phyloP scores from a whole-genome alignment of 2,329 filamentous ascomycete species.

The Hypoxylon sp. region DNA sequence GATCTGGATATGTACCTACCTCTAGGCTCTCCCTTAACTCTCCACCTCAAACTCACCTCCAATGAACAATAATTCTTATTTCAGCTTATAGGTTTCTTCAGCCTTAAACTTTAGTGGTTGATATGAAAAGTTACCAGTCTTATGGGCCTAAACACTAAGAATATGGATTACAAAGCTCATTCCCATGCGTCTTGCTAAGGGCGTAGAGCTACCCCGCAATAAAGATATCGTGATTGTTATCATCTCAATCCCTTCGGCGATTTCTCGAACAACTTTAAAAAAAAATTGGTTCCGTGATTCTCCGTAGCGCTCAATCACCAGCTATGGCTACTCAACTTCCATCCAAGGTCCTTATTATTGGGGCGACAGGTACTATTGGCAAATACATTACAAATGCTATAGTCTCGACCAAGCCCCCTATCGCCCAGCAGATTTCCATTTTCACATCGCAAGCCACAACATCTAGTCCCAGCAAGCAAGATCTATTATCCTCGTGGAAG shows the following conservation, averaged over 20 bases:
- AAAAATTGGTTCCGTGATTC: neutral
- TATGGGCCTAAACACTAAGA: neutral
- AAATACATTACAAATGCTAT: conserved; percentile 55
- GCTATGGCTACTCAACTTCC: conserved; percentile 45
- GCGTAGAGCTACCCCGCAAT: conserved; percentile 30
- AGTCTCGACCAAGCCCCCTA: conserved; percentile 52
- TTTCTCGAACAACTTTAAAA: neutral
- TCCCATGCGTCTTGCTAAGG: conserved; percentile 3
- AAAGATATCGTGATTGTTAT: conserved; percentile 14
- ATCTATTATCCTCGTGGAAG: conserved; percentile 61
- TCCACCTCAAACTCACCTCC: neutral
- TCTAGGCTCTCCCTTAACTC: neutral
- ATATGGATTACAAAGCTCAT: neutral
- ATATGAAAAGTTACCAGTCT: neutral
- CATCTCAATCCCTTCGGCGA: neutral
- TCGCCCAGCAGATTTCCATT: conserved; percentile 58
- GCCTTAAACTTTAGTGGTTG: neutral
- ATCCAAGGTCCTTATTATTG: conserved; percentile 54
- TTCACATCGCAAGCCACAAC: conserved; percentile 70
- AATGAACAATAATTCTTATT: neutral
- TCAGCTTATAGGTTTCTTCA: neutral
- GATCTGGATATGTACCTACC: neutral
- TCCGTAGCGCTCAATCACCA: neutral
- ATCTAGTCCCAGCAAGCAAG: conserved; percentile 60
- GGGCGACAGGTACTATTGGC: conserved; percentile 55